Conservation (phyloP, 1,284 basidiomycete species). For the Marasmius fiardii region DNA sequence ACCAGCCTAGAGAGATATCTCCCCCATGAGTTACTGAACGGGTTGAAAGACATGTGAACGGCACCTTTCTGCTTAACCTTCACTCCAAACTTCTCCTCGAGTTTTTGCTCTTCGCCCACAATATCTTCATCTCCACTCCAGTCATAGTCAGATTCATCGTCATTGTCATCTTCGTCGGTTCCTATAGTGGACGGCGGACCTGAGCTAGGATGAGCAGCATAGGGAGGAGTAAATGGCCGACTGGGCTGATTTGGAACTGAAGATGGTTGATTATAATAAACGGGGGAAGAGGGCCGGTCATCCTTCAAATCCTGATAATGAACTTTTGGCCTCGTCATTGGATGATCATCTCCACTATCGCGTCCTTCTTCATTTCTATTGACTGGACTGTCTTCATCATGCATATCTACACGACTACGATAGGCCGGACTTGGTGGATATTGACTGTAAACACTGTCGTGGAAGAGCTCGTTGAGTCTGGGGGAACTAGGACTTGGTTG, state of each 20-base stretch:
- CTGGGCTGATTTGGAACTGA: slow-evolving; percentile 25
- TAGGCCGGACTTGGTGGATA: slow-evolving; percentile 23
- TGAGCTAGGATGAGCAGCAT: slow-evolving; percentile 17
- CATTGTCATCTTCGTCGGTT: slow-evolving; percentile 57
- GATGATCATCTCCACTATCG: slow-evolving; percentile 13
- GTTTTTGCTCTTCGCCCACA: slow-evolving; percentile 64
- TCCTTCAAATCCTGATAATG: slow-evolving; percentile 49
- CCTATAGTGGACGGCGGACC: slow-evolving; percentile 29
- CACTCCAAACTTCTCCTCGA: slow-evolving; percentile 53
- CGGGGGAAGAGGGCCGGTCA: slow-evolving; percentile 19
- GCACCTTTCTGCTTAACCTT: slow-evolving; percentile 35
- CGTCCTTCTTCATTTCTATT: slow-evolving; percentile 15
- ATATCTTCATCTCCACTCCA: slow-evolving; percentile 76
- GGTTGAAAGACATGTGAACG: not conserved
- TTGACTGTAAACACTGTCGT: slow-evolving; percentile 9
- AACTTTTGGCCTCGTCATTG: slow-evolving; percentile 34
- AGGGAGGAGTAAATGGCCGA: not conserved
- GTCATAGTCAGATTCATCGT: slow-evolving; percentile 48
- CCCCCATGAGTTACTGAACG: not conserved
- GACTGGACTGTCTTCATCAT: slow-evolving; percentile 9
- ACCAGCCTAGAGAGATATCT: slow-evolving; percentile 32
- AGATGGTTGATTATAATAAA: slow-evolving; percentile 18
- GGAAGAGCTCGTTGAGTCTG: not conserved
- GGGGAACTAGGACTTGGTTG: slow-evolving; percentile 11
- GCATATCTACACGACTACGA: slow-evolving; percentile 19